These are phyloP conservation scores for Camellia japonica DNA, from an alignment of 148 eudicot genomes.

Conservation along the genomic window DNA sequence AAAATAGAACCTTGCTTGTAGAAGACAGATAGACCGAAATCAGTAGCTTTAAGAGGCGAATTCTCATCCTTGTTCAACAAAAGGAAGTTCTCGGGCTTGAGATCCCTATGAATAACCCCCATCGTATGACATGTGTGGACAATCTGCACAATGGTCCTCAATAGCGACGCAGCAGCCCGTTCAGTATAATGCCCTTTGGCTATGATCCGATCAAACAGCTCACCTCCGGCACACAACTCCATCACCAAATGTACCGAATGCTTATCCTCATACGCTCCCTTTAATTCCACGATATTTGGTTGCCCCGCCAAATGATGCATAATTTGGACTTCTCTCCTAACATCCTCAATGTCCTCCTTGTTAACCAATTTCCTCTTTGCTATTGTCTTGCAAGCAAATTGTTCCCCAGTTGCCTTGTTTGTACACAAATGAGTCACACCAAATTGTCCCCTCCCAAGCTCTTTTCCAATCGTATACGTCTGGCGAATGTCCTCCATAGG, in stretches of 20 bases:
- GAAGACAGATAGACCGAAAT: slow-evolving; percentile 89
- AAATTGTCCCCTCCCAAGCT: slow-evolving; percentile 77
- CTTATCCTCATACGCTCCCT: slow-evolving; percentile 84
- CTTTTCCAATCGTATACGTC: slow-evolving; percentile 58
- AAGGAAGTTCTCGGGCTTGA: slow-evolving; percentile 91
- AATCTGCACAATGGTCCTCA: slow-evolving; percentile 85
- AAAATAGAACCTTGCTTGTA: slow-evolving; percentile 59
- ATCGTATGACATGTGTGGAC: slow-evolving; percentile 87
- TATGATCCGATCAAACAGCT: slow-evolving; percentile 84
- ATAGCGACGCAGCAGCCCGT: slow-evolving; percentile 79
- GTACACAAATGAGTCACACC: slow-evolving; percentile 69
- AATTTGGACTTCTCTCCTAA: slow-evolving; percentile 82
- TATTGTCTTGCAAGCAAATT: slow-evolving; percentile 72
- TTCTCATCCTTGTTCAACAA: slow-evolving; percentile 72
- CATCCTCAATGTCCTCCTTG: slow-evolving; percentile 92
- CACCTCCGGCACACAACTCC: slow-evolving; percentile 97
- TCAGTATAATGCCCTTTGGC: slow-evolving; percentile 90
- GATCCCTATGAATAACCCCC: slow-evolving; percentile 96
- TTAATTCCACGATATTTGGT: slow-evolving; percentile 76
- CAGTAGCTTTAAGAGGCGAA: slow-evolving; percentile 84
- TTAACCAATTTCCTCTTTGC: slow-evolving; percentile 80
- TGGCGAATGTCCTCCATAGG: slow-evolving; percentile 64
- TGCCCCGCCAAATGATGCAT: slow-evolving; percentile 86
- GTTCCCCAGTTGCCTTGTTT: slow-evolving; percentile 52
- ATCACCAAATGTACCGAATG: slow-evolving; percentile 83